Base-by-base conservation (phyloP, 2,329 filamentous ascomycete genomes). In the Ceratocystis huliohia region DNA sequence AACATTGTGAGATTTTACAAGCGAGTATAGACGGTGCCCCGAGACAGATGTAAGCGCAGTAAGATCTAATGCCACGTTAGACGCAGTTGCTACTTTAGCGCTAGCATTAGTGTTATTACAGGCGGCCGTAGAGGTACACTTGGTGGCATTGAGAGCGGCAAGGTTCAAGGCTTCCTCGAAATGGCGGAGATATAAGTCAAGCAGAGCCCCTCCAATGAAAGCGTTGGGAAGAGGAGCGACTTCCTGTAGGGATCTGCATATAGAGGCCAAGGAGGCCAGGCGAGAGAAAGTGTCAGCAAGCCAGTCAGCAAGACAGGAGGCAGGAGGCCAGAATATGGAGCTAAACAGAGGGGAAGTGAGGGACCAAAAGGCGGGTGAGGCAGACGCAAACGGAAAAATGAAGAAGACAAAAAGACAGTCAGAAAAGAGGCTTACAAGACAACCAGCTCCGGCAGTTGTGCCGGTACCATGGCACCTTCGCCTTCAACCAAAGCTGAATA, bases 191-290 rank as follows among this genome's bases (percentile, higher is more conserved):
- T 96, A 97, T 0, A 88, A 85, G 30, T 80, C 80, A 45, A 97
- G 77, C 70, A 89, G 88, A 22, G 88, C 87, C 46, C 89, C 88
- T 37, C 93, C 93, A 59, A 96, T 86, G 74, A 97, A 96, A 28
- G 89, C 85, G 72, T 91, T 85, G 64, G 87, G 83, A 63, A 97
- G 82, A 0, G 94, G 94, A 8, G 92, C 88, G 69, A 96, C 81
- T 76, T 99, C 94, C 76, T 99, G 92, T 20, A 99, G 82, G 80
- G 91, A 91, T 79, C 74, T 87, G 74, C 7, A n/a, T 13, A 44
- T 5, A 61, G 33, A 6, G 1, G 25, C 17, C 5, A 57, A 44
- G 37, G 5, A 17, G 8, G 50, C 13, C 2, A 37, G 20, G 56
- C 20, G 63, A 7, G 8, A 50, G 28, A 44, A 22, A 50, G 44